phyloP scores from a whole-genome alignment of 192 early-diverging fungal genomes.

The Rhizoclosmatium globosum region DNA sequence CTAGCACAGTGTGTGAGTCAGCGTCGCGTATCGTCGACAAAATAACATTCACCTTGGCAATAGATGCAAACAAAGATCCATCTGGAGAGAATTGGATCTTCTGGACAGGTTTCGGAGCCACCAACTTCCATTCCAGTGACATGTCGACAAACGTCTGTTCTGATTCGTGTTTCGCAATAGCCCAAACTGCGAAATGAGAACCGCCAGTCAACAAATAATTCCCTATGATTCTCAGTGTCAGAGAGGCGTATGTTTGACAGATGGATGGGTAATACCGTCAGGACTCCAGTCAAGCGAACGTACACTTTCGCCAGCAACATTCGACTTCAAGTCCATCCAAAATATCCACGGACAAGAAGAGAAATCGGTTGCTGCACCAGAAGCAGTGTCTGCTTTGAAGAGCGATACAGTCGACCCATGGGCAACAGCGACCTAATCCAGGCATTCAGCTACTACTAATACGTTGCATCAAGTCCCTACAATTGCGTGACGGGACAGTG shows the following conservation, averaged over 20 bases:
- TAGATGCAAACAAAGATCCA: constrained; percentile 66
- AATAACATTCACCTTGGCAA: constrained; percentile 59
- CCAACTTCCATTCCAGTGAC: not conserved
- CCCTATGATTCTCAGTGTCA: not conserved
- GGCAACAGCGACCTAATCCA: not conserved
- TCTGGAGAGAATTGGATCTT: constrained; percentile 68
- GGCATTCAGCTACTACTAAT: not conserved
- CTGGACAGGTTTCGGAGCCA: not conserved
- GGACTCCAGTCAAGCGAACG: not conserved
- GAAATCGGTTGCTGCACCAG: not conserved
- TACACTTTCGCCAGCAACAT: not conserved
- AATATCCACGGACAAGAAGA: not conserved
- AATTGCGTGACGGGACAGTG: not conserved
- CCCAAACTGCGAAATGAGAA: not conserved
- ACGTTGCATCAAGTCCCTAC: not conserved
- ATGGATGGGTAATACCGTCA: not conserved
- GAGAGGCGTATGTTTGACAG: not conserved
- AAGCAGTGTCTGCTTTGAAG: not conserved
- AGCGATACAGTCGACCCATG: not conserved
- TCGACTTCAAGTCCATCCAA: not conserved
- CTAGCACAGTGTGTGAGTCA: constrained; percentile 38
- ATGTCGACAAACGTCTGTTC: not conserved
- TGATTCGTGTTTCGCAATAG: not conserved
- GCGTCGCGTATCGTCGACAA: not conserved
- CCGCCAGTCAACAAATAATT: not conserved